Percentiles rank a stretch among this genome's conserved stretches.
Evolutionary conservation across 768 basidiomycete genomes (phyloP).

Genomic region (Rhodotorula sphaerocarpa): DNA sequence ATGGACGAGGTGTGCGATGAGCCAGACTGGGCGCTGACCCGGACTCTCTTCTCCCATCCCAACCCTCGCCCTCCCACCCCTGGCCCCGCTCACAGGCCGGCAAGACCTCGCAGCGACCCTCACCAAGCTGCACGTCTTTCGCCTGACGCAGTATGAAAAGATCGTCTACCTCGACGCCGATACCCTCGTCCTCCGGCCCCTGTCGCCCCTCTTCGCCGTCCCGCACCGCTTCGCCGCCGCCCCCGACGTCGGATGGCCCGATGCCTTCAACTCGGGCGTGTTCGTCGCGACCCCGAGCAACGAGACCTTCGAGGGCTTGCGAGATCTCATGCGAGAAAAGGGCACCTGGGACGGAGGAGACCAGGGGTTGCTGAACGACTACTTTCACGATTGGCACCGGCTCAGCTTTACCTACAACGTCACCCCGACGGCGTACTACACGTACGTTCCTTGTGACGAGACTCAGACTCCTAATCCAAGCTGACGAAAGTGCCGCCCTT

Average conservation of each 20-base stretch:
- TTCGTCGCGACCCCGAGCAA: constrained; percentile 75
- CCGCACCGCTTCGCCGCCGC: constrained; percentile 74
- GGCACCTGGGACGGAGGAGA: constrained; percentile 98
- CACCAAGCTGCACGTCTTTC: constrained; percentile 93
- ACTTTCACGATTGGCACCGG: constrained; percentile 63
- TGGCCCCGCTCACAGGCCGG: constrained; percentile 56
- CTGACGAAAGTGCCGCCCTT: too few relatives aligned
- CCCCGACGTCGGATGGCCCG: constrained; percentile 98
- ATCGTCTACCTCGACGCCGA: constrained; percentile 88
- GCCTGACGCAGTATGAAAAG: constrained; percentile 75
- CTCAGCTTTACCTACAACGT: constrained; percentile 98
- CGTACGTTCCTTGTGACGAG: constrained; percentile 52
- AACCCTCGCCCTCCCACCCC: neutral
- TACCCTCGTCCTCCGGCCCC: constrained; percentile 73
- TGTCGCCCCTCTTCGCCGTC: constrained; percentile 82
- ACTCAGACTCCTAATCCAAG: too few relatives aligned
- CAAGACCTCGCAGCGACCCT: constrained; percentile 86
- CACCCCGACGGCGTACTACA: constrained; percentile 92
- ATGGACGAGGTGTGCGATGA: too few relatives aligned
- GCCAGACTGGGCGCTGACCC: too few relatives aligned
- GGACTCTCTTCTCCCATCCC: neutral
- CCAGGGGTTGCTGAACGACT: constrained; percentile 94
- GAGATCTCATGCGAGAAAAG: constrained; percentile 60
- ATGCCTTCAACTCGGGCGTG: constrained; percentile 97
- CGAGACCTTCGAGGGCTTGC: constrained; percentile 70